Percentiles rank a stretch among this genome's conserved stretches.
Conservation (phyloP, 306 rosid species). For the Prosopis cineraria region DNA sequence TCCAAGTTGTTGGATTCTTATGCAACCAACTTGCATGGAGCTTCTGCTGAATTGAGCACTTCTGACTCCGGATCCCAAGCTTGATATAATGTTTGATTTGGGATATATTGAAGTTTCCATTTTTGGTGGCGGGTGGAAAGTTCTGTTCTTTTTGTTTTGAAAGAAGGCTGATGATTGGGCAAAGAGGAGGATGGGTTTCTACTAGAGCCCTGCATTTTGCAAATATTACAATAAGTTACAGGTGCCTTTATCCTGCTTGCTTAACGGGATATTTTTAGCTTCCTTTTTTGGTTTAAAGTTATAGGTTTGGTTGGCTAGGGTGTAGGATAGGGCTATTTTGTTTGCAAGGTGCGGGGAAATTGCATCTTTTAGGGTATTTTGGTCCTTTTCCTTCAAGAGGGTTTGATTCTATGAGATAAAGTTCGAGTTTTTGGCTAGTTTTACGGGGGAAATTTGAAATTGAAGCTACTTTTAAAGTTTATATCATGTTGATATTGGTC, state of each 20-base stretch:
- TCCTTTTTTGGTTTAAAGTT: slow-evolving; percentile 49
- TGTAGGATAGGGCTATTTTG: slow-evolving; percentile 63
- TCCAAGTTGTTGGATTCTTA: slow-evolving; percentile 64
- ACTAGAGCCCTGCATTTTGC: slow-evolving; percentile 79
- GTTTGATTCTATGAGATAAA: slow-evolving; percentile 75
- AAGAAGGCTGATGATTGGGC: slow-evolving; percentile 62
- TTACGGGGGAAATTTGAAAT: slow-evolving; percentile 49
- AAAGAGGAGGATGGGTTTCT: slow-evolving; percentile 65
- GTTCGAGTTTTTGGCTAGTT: slow-evolving; percentile 62
- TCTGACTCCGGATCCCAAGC: slow-evolving; percentile 80
- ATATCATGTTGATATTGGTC: slow-evolving; percentile 30
- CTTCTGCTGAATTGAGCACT: slow-evolving; percentile 67
- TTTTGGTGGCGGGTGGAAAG: slow-evolving; percentile 79
- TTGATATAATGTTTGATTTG: slow-evolving; percentile 48
- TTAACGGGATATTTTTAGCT: slow-evolving; percentile 38
- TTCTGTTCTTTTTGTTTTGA: slow-evolving; percentile 53
- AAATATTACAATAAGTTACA: slow-evolving; percentile 92
- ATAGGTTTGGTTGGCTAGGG: slow-evolving; percentile 60
- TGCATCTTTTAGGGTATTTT: slow-evolving; percentile 80
- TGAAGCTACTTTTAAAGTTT: slow-evolving; percentile 37
- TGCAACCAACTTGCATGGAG: slow-evolving; percentile 61
- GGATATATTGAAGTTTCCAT: slow-evolving; percentile 57
- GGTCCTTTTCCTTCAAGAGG: slow-evolving; percentile 67
- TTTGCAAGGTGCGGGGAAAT: slow-evolving; percentile 72
- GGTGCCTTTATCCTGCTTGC: slow-evolving; percentile 79